These are phyloP conservation scores for Exophiala lecanii-corni DNA, from an alignment of 2,329 filamentous ascomycete species.

Conservation along the genomic window DNA sequence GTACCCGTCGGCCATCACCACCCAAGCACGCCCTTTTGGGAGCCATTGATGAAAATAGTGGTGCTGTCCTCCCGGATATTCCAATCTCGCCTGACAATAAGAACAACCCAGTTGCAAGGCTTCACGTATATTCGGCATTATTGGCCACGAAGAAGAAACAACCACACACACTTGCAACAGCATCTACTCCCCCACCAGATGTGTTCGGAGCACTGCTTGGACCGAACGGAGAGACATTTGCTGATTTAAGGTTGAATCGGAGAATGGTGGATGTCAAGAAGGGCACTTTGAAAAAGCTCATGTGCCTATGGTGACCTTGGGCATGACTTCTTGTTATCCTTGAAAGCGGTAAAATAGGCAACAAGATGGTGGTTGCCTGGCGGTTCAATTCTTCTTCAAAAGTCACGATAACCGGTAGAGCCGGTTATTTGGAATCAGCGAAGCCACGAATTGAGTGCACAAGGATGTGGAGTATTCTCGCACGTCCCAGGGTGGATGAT, in stretches of 20 bases:
- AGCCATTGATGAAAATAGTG: constrained; percentile 20
- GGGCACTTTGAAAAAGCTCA: constrained; percentile 10
- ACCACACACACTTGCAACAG: constrained; percentile 4
- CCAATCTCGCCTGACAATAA: constrained; percentile 9
- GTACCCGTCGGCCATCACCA: constrained; percentile 9
- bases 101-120: constrained; percentile 13
- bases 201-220: constrained; percentile 15
- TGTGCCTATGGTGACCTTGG: constrained; percentile 13
- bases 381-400: no score
- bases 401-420: no score
- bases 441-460: no score
- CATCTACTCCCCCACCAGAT: constrained; percentile 4
- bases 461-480: no score
- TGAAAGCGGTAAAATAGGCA: neutral
- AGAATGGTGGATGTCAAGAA: constrained; percentile 7
- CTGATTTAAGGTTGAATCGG: constrained; percentile 18
- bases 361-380: no score
- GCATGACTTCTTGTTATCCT: neutral
- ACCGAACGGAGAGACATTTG: constrained; percentile 18
- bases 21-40: constrained; percentile 14
- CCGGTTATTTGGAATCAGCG: no score
- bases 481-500: no score
- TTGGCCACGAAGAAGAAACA: constrained; percentile 11
- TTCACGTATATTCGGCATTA: constrained; percentile 17
- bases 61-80: constrained; percentile 15